Evolutionary conservation across 192 early-diverging fungal genomes (phyloP).

Genomic region (Bifiguratus adelaidae): DNA sequence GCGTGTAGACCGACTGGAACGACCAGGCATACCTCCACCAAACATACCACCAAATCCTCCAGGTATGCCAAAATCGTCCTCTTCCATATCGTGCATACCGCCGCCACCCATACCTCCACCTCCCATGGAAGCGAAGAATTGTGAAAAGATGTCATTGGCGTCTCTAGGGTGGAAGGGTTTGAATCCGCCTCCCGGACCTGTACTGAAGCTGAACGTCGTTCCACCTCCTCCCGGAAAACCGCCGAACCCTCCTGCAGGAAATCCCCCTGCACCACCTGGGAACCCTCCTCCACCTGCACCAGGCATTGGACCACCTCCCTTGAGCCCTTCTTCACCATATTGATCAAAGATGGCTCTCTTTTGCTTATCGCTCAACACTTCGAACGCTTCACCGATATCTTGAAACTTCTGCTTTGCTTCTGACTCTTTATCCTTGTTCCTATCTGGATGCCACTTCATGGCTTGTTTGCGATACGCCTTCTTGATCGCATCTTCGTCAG

Average conservation of each 20-base stretch:
- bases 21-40: slow-evolving; percentile 26
- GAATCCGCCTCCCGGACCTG: slow-evolving; percentile 46
- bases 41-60: slow-evolving; percentile 20
- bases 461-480: slow-evolving; percentile 70
- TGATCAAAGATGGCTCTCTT: slow-evolving; percentile 94
- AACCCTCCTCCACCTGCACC: slow-evolving; percentile 33
- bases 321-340: slow-evolving; percentile 92
- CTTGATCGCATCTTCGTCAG: slow-evolving; percentile 69
- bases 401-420: slow-evolving; percentile 81
- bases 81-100: slow-evolving; percentile 40
- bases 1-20: too few relatives aligned
- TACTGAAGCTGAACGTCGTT: slow-evolving; percentile 57
- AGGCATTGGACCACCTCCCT: slow-evolving; percentile 52
- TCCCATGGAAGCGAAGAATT: slow-evolving; percentile 72
- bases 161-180: slow-evolving; percentile 61
- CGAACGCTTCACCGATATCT: slow-evolving; percentile 96
- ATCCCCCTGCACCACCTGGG: slow-evolving; percentile 42
- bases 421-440: slow-evolving; percentile 49
- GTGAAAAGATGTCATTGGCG: slow-evolving; percentile 86
- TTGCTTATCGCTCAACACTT: slow-evolving; percentile 86
- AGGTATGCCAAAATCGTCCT: slow-evolving; percentile 25
- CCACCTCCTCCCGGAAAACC: slow-evolving; percentile 53
- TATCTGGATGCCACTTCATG: slow-evolving; percentile 76
- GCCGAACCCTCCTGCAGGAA: slow-evolving; percentile 37
- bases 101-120: slow-evolving; percentile 22